Evolutionary conservation across 495 filamentous ascomycete genomes (phyloP).

Genomic region (Aspergillus panamensis): DNA sequence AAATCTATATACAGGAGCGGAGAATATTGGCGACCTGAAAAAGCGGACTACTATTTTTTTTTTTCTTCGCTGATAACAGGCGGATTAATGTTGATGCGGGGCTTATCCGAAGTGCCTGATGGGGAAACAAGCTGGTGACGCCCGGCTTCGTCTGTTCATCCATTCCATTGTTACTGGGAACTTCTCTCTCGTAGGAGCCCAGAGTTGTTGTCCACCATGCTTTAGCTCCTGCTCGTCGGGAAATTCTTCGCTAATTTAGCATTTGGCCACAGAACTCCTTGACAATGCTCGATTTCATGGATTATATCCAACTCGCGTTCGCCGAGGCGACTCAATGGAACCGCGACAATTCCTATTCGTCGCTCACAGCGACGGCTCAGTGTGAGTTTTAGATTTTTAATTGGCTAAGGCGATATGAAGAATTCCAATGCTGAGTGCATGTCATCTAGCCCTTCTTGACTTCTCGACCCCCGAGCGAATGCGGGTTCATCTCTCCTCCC

Average conservation of each 20-base stretch:
- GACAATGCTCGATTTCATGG: slow-evolving; percentile 95
- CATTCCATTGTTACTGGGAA: no score
- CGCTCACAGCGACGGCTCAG: slow-evolving; percentile 80
- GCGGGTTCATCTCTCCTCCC: slow-evolving; percentile 72
- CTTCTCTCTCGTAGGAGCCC: neutral
- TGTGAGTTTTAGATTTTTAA: slow-evolving; percentile 44
- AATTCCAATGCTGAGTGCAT: neutral
- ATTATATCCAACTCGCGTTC: slow-evolving; percentile 92
- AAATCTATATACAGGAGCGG: slow-evolving; percentile 17
- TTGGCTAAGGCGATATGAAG: neutral
- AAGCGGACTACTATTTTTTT: slow-evolving; percentile 26
- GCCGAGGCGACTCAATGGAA: slow-evolving; percentile 85
- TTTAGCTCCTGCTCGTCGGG: neutral
- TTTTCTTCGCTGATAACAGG: slow-evolving; percentile 43
- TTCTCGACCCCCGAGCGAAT: slow-evolving; percentile 82
- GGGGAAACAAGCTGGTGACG: slow-evolving; percentile 34
- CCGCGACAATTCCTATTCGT: slow-evolving; percentile 86
- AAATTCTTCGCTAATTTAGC: neutral
- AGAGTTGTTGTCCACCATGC: neutral
- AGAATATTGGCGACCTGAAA: slow-evolving; percentile 16
- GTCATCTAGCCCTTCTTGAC: slow-evolving; percentile 65
- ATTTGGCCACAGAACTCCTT: neutral
- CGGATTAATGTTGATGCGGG: slow-evolving; percentile 39
- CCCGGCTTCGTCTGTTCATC: neutral
- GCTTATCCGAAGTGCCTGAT: slow-evolving; percentile 38